phyloP scores from a whole-genome alignment of 257 asterid genomes.

The Scutellaria minor region DNA sequence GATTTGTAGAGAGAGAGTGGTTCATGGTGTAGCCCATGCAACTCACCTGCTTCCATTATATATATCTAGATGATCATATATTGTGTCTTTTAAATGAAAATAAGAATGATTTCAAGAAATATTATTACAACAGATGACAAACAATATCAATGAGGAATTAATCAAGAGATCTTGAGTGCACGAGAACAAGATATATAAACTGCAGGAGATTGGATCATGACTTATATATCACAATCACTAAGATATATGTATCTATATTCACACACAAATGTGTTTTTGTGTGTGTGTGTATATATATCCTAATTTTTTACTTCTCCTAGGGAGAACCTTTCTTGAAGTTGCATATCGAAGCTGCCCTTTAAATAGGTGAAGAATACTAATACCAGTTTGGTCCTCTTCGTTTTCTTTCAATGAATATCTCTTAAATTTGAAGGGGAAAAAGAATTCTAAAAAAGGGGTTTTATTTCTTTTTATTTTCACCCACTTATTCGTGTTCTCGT shows the following conservation, averaged over 20 bases:
- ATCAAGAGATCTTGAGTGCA: neutral
- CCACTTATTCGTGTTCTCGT: no score
- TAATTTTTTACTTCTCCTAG: neutral
- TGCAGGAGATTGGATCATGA: no score
- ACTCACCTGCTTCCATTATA: constrained; percentile 44
- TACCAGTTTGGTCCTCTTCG: no score
- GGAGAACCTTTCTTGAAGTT: neutral
- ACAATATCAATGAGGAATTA: no score
- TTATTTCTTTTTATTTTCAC: no score
- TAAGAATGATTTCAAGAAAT: neutral
- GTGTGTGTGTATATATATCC: neutral
- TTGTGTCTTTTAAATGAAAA: neutral
- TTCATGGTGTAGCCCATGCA: constrained; percentile 35
- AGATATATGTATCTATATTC: no score
- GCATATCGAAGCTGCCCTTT: neutral
- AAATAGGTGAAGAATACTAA: constrained; percentile 3
- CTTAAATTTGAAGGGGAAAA: no score
- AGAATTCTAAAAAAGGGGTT: no score
- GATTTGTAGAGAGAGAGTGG: constrained; percentile 38
- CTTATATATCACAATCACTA: no score
- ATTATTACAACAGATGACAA: no score
- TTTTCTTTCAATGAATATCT: no score
- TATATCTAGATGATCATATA: neutral
- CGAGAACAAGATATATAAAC: neutral
- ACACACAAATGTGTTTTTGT: no score